Base-by-base conservation (phyloP, 2,329 filamentous ascomycete species). In the Exophiala phaeomuriformis region DNA sequence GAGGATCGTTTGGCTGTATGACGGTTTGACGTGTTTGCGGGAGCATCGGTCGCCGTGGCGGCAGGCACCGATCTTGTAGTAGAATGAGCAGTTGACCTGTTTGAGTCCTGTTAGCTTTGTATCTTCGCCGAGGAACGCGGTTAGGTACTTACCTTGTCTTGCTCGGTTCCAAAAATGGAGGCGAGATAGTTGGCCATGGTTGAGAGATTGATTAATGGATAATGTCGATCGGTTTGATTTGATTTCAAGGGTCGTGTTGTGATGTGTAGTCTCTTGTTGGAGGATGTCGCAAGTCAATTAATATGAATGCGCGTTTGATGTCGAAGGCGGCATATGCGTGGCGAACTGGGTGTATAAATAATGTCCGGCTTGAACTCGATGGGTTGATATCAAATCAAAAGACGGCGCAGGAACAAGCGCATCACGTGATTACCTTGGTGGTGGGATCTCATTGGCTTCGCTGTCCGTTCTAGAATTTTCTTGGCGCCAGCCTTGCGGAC, bases 61-160 rank as follows among this genome's bases (percentile, higher is more conserved):
- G 78, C 93, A 98, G 51, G 93, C 93, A 70, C 93, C 93, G 72
- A 98, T 98, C 78, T 98, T 98, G 86, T 96, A 90, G 83, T 98
- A 98, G 82, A 98, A 98, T 53, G 87, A 93, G 82, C 93, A 96
- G 81, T 97, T 96, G 77, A 96, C 90, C 66, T 65, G 49, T 40
- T 9, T 19, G 7, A 4, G 33, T 47, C 5, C 39, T 35, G 30
- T 40, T 40, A 42, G 39, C 19, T 41, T 5, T 19, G 19, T 19
- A 19, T 45, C 35, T 54, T 62, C 51, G 61, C 59, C 57, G 60
- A 61, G 41, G 27, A 27, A 30, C 51, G 33, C 35, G 47, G 9
- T 35, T 12, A 27, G n/a, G 31, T 12, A 47, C 57, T 62, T 55
- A 68, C 64, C 71, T 91, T 98, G 84, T 98, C 93, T 74, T 97